Percentiles rank a stretch among this genome's conserved stretches.
These are phyloP conservation scores for Aspergillus fumigatus DNA, from an alignment of 2,329 filamentous ascomycete genomes.

Conservation along the genomic window DNA sequence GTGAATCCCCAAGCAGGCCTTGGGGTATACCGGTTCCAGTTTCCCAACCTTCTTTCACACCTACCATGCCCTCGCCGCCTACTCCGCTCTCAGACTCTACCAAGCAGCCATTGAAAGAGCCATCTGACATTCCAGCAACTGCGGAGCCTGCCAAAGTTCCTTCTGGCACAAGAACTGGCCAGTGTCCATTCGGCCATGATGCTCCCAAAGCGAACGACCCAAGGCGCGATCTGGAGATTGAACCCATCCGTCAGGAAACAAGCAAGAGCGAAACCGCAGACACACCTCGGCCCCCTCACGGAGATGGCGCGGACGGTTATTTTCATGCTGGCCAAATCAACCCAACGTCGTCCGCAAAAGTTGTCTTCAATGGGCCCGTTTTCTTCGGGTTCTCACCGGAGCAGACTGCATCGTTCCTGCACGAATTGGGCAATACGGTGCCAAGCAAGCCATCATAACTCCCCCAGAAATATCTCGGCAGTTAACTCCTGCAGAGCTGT, in stretches of 20 bases:
- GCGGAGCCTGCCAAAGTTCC: constrained; percentile 6
- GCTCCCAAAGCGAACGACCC: constrained; percentile 13
- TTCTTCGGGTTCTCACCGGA: constrained; percentile 89
- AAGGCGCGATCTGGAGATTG: constrained; percentile 7
- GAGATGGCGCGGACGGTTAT: constrained; percentile 5
- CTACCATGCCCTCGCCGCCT: constrained; percentile 22
- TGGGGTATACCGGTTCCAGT: constrained; percentile 85
- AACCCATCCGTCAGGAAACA: constrained; percentile 12
- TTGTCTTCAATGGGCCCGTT: constrained; percentile 88
- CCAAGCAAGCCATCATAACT: constrained; percentile 1
- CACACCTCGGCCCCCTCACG: background rate
- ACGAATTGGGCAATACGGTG: constrained; percentile 43
- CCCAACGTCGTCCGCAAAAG: constrained; percentile 49
- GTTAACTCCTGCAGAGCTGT: background rate
- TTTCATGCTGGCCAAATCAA: constrained; percentile 3
- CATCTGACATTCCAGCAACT: constrained; percentile 8
- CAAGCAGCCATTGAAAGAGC: constrained; percentile 13
- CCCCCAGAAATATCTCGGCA: background rate
- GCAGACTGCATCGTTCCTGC: constrained; percentile 72
- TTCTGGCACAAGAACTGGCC: constrained; percentile 20
- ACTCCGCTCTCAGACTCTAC: constrained; percentile 16
- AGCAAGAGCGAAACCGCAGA: constrained; percentile 6
- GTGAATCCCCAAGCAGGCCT: constrained; percentile 86
- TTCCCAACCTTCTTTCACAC: constrained; percentile 32
- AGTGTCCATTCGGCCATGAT: constrained; percentile 34